Conservation (phyloP, 495 filamentous ascomycete species). For the Aspergillus sclerotioniger region DNA sequence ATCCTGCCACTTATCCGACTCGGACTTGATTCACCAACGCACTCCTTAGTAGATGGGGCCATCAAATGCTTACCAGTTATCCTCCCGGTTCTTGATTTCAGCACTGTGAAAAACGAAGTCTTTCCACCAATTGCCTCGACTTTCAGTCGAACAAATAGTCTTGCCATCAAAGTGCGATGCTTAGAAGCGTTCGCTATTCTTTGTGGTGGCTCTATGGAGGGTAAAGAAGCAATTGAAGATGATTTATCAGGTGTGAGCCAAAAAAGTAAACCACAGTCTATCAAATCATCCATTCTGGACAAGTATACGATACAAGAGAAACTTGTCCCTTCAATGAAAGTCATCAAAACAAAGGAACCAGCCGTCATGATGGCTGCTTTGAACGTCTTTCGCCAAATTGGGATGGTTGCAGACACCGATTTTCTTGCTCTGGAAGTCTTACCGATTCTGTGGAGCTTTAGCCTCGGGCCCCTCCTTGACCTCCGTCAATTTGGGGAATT, state of each 20-base stretch:
- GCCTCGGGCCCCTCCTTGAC: conserved; percentile 82
- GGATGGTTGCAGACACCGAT: conserved; percentile 79
- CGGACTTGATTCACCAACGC: conserved; percentile 83
- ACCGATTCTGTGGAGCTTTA: conserved; percentile 88
- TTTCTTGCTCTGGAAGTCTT: conserved; percentile 90
- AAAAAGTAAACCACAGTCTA: conserved; percentile 49
- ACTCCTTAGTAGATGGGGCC: conserved; percentile 80
- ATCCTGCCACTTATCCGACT: conserved; percentile 80
- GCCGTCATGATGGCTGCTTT: conserved; percentile 96
- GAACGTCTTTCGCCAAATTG: conserved; percentile 77
- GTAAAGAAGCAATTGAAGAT: conserved; percentile 50
- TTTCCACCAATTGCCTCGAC: conserved; percentile 87
- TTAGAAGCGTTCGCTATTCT: conserved; percentile 86
- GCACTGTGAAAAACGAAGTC: conserved; percentile 90
- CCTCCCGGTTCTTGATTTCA: conserved; percentile 85
- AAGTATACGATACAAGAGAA: conserved; percentile 98
- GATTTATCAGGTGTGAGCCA: conserved; percentile 66
- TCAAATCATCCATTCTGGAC: conserved; percentile 75
- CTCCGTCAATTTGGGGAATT: conserved; percentile 83
- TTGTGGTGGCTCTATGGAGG: conserved; percentile 65
- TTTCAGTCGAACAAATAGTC: conserved; percentile 87
- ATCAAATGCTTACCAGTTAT: conserved; percentile 70
- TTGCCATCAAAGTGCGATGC: conserved; percentile 89
- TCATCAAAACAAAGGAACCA: conserved; percentile 95
- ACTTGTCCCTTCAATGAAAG: conserved; percentile 83